A percentile compares a stretch with the other conserved stretches of the same genome.
These are phyloP conservation scores for Trametes polyzona DNA, from an alignment of 1,284 basidiomycete species.

Conservation along the genomic window DNA sequence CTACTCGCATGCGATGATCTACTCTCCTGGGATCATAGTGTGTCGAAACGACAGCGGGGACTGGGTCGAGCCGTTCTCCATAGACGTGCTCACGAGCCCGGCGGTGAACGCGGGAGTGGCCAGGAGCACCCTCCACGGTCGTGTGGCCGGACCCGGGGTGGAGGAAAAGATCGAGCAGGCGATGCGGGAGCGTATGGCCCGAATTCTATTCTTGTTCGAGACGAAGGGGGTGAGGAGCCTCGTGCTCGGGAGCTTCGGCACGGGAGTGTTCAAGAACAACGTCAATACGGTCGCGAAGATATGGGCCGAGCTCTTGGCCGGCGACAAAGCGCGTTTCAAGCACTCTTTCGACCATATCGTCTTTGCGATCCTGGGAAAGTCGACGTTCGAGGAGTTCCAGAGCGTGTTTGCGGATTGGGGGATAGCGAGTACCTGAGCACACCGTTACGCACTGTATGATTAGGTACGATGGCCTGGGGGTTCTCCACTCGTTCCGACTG, in stretches of 20 bases:
- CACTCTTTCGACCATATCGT: conserved; percentile 62
- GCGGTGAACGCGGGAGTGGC: conserved; percentile 73
- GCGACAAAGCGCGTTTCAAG: conserved; percentile 51
- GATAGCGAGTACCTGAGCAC: background rate
- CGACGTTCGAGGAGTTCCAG: conserved; percentile 55
- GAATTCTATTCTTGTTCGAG: conserved; percentile 68
- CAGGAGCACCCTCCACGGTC: conserved; percentile 38
- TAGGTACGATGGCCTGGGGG: background rate
- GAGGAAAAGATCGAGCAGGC: conserved; percentile 53
- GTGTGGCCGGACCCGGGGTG: conserved; percentile 41
- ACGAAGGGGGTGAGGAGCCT: conserved; percentile 55
- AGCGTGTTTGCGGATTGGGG: conserved; percentile 35
- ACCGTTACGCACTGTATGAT: too few relatives aligned
- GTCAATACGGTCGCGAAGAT: conserved; percentile 45
- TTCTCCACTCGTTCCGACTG: background rate
- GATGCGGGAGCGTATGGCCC: conserved; percentile 72
- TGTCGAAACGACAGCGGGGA: conserved; percentile 60
- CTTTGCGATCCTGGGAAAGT: conserved; percentile 63
- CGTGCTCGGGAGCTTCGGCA: conserved; percentile 75
- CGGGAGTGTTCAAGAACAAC: conserved; percentile 70
- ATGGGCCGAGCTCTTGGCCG: conserved; percentile 53
- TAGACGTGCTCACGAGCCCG: conserved; percentile 66
- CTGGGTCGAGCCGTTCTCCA: conserved; percentile 56
- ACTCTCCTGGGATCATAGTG: conserved; percentile 58
- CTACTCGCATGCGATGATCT: conserved; percentile 72